phyloP scores from a whole-genome alignment of 2,329 filamentous ascomycete genomes.

The Botrytis fragariae region DNA sequence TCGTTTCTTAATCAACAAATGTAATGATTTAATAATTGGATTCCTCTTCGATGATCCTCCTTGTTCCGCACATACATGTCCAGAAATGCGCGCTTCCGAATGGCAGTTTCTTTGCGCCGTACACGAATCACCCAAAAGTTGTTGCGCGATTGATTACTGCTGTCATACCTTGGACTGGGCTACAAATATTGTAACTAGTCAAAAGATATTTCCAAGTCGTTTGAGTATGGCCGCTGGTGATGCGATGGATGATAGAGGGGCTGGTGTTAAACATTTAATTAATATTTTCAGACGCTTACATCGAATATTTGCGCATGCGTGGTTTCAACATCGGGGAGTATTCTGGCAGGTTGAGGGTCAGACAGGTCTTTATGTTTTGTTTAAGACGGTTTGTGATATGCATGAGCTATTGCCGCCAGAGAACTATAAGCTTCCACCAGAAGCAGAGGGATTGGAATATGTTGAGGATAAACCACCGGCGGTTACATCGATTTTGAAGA shows the following conservation, averaged over 20 bases:
- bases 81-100: slow-evolving; percentile 97
- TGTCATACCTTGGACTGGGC: slow-evolving; percentile 99
- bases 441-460: slow-evolving; percentile 80
- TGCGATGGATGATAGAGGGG: slow-evolving; percentile 56
- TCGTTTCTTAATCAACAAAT: slow-evolving; percentile 91
- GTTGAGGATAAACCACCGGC: slow-evolving; percentile 43
- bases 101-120: slow-evolving; percentile 99
- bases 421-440: slow-evolving; percentile 91
- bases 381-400: slow-evolving; percentile 93
- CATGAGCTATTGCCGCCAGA: slow-evolving; percentile 88
- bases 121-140: slow-evolving; percentile 93
- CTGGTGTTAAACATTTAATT: slow-evolving; percentile 77
- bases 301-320: slow-evolving; percentile 96
- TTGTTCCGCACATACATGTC: slow-evolving; percentile 85
- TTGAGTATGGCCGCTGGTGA: slow-evolving; percentile 40
- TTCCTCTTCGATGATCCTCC: slow-evolving; percentile 89
- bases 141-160: slow-evolving; percentile 98
- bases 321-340: slow-evolving; percentile 94
- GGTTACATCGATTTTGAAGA: slow-evolving; percentile 40
- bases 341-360: slow-evolving; percentile 92
- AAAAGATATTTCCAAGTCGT: slow-evolving; percentile 91
- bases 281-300: slow-evolving; percentile 95
- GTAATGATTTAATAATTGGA: slow-evolving; percentile 86
- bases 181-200: slow-evolving; percentile 87
- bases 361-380: slow-evolving; percentile 92